Base-by-base conservation (phyloP, 1,284 basidiomycete genomes). In the Puccinia polysora region DNA sequence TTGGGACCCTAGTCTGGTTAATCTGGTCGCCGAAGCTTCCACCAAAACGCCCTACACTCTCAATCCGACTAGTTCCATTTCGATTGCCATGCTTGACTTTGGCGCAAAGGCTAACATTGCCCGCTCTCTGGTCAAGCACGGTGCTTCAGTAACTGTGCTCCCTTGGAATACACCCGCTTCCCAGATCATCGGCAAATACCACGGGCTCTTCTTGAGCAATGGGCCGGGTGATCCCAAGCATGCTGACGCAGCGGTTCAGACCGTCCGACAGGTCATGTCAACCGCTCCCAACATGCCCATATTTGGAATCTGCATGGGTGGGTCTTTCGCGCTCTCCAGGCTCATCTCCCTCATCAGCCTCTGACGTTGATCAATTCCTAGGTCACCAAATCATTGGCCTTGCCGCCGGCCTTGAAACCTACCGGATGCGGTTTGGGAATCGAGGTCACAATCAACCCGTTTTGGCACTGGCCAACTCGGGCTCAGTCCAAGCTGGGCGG, bases 401-500 rank as follows among this genome's bases (percentile, higher is more conserved):
- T 83, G 95, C 95, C 18, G 94, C 93, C 23, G 96, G 96, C 52
- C 82, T 97, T 74, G 92, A 97, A 78, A 91, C 94, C 6, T 97
- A 97, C 81, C 86, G 93, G 38, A 96, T 96, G 92, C 91, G 88
- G 23, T 97, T 97, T 78, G 94, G 95, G 32, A 97, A 98, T 81
- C 89, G 95, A 77, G 95, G 95, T n/a, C 96, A 98, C 82, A 98
- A 98, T 80, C 95, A 98, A 81, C 95, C 95, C 49, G 95, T 98
- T 18, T 85, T 98, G 40, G 95, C 95, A 28, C 84, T 97, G 67
- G 90, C 91, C 40, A 88, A 86, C 45, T 86, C 89, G 7, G 92
- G 94, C 3, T 91, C 89, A 34, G 93, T 97, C 82, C 90, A 87
- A 79, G 91, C 94, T 60, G 96, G 95, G 20, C 85, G 95, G 52